Percentiles rank a stretch among this genome's conserved stretches.
Conservation (phyloP, 1,284 basidiomycete genomes). For the Fomitopsis betulina region DNA sequence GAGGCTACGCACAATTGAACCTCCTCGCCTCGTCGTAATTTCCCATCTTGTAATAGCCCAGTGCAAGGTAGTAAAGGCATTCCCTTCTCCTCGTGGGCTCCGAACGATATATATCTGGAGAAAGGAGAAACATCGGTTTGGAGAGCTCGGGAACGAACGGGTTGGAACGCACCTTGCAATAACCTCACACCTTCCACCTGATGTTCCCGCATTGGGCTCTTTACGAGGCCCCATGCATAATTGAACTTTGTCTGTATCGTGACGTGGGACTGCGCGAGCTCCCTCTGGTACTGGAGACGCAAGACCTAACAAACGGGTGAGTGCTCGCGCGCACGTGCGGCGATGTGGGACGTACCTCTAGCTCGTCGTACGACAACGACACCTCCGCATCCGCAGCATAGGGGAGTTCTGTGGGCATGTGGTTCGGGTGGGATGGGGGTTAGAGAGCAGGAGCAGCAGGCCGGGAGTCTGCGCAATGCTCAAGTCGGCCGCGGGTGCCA, state of each 20-base stretch:
- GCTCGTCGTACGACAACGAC: constrained; percentile 85
- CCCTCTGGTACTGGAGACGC: constrained; percentile 84
- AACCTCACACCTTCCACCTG: constrained; percentile 90
- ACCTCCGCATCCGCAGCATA: constrained; percentile 95
- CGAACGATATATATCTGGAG: constrained; percentile 84
- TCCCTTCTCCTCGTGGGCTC: constrained; percentile 89
- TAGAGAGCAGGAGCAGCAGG: not conserved
- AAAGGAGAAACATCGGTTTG: not conserved
- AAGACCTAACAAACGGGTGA: constrained; percentile 56
- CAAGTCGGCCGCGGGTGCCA: not conserved
- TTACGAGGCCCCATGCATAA: constrained; percentile 94
- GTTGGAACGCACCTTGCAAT: constrained; percentile 70
- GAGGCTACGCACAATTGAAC: constrained; percentile 78
- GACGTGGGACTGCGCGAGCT: constrained; percentile 79
- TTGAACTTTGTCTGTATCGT: constrained; percentile 98
- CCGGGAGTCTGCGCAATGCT: not conserved
- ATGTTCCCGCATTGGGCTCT: constrained; percentile 77
- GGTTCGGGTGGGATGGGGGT: not conserved
- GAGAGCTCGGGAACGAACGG: not conserved
- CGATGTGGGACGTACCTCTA: constrained; percentile 55
- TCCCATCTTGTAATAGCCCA: constrained; percentile 96
- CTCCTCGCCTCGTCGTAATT: constrained; percentile 92
- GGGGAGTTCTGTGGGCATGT: constrained; percentile 81
- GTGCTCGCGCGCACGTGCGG: not conserved
- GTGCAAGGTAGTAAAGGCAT: constrained; percentile 94